Percentiles rank a stretch among this genome's conserved stretches.
Conservation (phyloP, 139 green algal species). For the Coccomyxa sp. region DNA sequence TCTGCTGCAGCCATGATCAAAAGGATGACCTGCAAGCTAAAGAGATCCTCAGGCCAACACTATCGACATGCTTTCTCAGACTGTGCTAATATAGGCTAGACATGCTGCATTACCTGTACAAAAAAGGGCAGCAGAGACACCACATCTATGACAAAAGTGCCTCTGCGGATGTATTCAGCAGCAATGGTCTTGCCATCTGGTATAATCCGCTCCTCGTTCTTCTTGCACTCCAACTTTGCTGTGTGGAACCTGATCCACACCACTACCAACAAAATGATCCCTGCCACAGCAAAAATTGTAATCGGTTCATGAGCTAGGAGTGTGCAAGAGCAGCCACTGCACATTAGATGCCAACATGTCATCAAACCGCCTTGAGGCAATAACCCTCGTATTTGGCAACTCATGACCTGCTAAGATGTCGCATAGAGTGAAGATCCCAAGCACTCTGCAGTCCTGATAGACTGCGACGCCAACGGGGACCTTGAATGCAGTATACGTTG, state of each 20-base stretch:
- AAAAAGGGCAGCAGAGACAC: neutral
- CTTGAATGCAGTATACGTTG: conserved; percentile 4
- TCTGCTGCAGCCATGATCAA: too few relatives aligned
- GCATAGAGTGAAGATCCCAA: neutral
- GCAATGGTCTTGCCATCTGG: neutral
- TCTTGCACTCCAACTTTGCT: neutral
- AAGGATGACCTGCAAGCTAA: too few relatives aligned
- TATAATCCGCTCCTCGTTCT: neutral
- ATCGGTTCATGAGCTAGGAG: neutral
- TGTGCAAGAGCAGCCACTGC: too few relatives aligned
- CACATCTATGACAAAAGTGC: neutral
- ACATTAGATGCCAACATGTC: neutral
- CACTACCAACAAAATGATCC: neutral
- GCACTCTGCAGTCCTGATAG: neutral
- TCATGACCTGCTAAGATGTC: neutral
- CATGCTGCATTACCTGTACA: neutral
- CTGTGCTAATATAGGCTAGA: too few relatives aligned
- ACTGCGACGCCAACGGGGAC: neutral
- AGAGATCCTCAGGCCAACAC: too few relatives aligned
- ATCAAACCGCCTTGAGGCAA: neutral
- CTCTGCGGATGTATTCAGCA: neutral
- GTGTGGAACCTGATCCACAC: neutral
- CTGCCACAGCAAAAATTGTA: neutral
- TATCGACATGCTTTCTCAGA: too few relatives aligned
- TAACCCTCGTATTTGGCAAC: neutral